These are phyloP conservation scores for Malus hybrid DNA, from an alignment of 331 rosid genomes.

Conservation along the genomic window DNA sequence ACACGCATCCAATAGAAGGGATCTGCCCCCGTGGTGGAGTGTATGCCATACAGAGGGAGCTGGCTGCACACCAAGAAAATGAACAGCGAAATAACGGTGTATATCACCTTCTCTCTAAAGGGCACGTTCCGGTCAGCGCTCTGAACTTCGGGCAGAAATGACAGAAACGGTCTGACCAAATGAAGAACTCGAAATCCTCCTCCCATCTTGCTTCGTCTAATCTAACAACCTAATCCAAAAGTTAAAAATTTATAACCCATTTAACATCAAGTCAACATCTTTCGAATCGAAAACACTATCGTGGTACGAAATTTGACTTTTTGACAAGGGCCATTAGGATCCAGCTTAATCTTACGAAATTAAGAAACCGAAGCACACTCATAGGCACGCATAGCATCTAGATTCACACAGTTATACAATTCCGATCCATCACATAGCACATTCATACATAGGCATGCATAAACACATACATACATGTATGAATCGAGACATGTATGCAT, in stretches of 20 bases:
- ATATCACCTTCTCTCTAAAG: conserved; percentile 90
- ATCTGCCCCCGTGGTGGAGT: conserved; percentile 96
- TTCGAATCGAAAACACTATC: neutral
- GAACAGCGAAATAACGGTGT: conserved; percentile 84
- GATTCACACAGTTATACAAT: neutral
- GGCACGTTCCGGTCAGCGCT: conserved; percentile 86
- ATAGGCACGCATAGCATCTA: neutral
- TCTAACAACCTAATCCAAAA: conserved; percentile 31
- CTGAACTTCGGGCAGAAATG: conserved; percentile 93
- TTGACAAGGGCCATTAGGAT: neutral
- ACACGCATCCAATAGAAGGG: conserved; percentile 99
- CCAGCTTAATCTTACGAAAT: neutral
- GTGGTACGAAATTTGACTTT: neutral
- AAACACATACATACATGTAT: neutral
- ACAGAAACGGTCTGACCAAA: conserved; percentile 84
- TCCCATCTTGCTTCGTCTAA: conserved; percentile 49
- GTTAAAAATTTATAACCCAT: neutral
- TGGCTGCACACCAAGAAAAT: conserved; percentile 92
- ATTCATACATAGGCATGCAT: neutral
- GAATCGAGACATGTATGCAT: neutral
- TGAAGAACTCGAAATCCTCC: conserved; percentile 96
- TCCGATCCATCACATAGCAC: neutral
- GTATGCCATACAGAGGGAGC: conserved; percentile 95
- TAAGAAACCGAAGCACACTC: neutral
- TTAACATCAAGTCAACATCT: neutral